A percentile compares a stretch with the other conserved stretches of the same genome.
Conservation (phyloP, 2,329 filamentous ascomycete genomes). For the Paecilomyces niveus region DNA sequence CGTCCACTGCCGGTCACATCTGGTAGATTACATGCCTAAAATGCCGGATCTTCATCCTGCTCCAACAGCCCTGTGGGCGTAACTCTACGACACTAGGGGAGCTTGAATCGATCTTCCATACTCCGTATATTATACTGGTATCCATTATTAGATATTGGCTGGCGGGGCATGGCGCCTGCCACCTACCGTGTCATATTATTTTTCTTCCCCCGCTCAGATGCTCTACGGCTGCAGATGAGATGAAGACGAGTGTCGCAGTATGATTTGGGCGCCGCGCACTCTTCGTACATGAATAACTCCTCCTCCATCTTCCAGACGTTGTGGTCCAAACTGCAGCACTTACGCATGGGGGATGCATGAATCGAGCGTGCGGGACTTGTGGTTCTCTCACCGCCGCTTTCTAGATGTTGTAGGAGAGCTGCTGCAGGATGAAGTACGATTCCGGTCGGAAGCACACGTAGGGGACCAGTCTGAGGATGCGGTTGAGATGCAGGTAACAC, state of each 20-base stretch:
- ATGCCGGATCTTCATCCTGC: background rate
- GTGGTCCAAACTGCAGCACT: background rate
- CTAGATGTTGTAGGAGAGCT: background rate
- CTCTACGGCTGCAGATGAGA: background rate
- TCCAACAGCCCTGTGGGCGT: background rate
- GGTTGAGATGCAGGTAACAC: background rate
- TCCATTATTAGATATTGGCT: background rate
- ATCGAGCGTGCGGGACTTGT: background rate
- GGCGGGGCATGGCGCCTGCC: background rate
- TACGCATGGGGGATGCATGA: background rate
- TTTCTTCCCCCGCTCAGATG: background rate
- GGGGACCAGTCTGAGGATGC: background rate
- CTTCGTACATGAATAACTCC: no score
- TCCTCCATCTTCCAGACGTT: background rate
- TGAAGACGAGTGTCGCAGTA: background rate
- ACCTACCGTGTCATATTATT: background rate
- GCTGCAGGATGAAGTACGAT: background rate
- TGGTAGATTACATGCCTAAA: background rate
- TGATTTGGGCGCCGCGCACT: background rate
- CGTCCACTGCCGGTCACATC: background rate
- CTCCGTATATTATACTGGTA: no score
- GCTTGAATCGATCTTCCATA: background rate
- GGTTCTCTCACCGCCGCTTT: background rate
- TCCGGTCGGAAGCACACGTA: background rate
- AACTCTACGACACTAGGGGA: background rate